Evolutionary conservation across 2,329 filamentous ascomycete species (phyloP).

Genomic region (Triangularia setosa): DNA sequence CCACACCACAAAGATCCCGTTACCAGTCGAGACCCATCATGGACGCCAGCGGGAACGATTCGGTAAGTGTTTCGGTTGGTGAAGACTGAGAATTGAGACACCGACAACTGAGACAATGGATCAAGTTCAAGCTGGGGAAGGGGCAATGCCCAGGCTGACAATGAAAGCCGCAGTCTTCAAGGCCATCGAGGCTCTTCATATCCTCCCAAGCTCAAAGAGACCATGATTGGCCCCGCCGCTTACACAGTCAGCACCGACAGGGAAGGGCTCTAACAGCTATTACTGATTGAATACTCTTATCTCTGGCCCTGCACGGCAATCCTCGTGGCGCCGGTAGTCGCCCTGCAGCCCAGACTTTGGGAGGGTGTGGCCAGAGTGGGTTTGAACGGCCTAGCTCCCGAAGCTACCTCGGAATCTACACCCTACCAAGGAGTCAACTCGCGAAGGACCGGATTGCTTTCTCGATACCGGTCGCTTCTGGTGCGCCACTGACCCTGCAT

Average conservation of each 20-base stretch:
- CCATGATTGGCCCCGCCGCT: background rate
- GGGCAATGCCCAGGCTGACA: background rate
- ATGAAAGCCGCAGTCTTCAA: too few relatives aligned
- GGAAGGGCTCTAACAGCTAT: conserved; percentile 21
- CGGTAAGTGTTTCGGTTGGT: background rate
- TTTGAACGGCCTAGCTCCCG: background rate
- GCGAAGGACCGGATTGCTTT: conserved; percentile 1
- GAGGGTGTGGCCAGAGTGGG: background rate
- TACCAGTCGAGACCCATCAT: background rate
- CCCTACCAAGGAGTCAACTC: background rate
- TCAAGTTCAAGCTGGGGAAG: background rate
- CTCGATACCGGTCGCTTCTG: conserved; percentile 1
- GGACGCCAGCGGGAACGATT: background rate
- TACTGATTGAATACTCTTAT: conserved; percentile 27
- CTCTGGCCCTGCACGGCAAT: conserved; percentile 22
- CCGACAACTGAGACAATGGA: background rate
- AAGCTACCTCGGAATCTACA: background rate
- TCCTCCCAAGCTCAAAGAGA: too few relatives aligned
- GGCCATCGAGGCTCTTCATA: too few relatives aligned
- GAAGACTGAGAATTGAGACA: background rate
- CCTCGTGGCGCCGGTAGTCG: conserved; percentile 24
- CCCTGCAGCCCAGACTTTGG: conserved; percentile 11
- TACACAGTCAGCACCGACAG: conserved; percentile 5
- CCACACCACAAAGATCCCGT: background rate
- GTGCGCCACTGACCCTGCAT: conserved; percentile 1